A percentile compares a stretch with the other conserved stretches of the same genome.
These are phyloP conservation scores for Colletotrichum eremochloae DNA, from an alignment of 2,329 filamentous ascomycete genomes.

Conservation along the genomic window DNA sequence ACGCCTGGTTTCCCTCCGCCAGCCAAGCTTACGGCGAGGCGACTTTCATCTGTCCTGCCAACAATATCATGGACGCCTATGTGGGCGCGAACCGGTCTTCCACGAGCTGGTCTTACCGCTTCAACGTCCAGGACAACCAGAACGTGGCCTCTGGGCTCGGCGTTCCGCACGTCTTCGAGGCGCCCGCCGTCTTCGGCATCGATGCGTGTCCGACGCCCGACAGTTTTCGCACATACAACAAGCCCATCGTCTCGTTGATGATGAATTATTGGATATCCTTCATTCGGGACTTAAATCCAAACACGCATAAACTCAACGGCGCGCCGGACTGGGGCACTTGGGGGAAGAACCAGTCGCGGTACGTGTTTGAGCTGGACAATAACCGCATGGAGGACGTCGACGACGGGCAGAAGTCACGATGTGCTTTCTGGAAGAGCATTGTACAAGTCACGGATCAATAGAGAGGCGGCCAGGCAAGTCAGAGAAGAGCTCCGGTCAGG, in stretches of 20 bases:
- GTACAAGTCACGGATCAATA: constrained; percentile 48
- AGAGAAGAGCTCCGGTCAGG: neutral
- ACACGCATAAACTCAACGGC: constrained; percentile 49
- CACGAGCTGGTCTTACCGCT: constrained; percentile 62
- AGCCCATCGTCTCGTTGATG: constrained; percentile 58
- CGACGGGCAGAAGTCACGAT: constrained; percentile 53
- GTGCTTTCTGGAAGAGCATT: constrained; percentile 57
- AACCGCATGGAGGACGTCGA: constrained; percentile 57
- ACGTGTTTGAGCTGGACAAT: constrained; percentile 57
- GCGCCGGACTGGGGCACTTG: constrained; percentile 60
- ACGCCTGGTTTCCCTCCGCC: constrained; percentile 59
- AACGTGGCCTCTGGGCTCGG: constrained; percentile 56
- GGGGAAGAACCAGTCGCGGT: constrained; percentile 49
- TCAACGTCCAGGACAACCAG: constrained; percentile 59
- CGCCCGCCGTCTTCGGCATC: constrained; percentile 63
- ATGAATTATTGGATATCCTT: constrained; percentile 67
- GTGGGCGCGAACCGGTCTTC: constrained; percentile 40
- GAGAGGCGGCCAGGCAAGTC: neutral
- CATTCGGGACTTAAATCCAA: constrained; percentile 60
- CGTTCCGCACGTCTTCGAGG: constrained; percentile 63
- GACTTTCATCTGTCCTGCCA: constrained; percentile 60
- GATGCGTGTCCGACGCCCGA: constrained; percentile 48
- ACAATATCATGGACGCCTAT: constrained; percentile 55
- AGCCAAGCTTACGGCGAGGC: constrained; percentile 60
- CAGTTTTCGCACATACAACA: constrained; percentile 61